Conservation (phyloP, 108 stramenopile genomes). For the Pseudonitzschia delicatissima region DNA sequence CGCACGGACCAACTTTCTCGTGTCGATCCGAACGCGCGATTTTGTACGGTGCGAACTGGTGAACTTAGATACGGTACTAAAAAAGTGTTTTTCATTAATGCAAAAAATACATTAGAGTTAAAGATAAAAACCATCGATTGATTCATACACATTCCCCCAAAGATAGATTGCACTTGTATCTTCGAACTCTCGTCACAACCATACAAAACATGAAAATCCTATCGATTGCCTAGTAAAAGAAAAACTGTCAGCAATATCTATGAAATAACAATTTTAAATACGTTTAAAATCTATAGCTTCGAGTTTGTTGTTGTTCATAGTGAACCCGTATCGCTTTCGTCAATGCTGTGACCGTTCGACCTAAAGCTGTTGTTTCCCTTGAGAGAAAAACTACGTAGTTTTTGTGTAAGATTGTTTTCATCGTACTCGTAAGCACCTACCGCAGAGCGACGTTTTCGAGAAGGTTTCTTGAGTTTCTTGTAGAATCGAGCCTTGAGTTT, state of each 20-base stretch:
- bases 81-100: neutral
- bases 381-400: slow-evolving; percentile 34
- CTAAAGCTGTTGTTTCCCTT: slow-evolving; percentile 12
- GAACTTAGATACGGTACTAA: too few species aligned
- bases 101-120: neutral
- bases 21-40: neutral
- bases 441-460: neutral
- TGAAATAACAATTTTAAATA: too few species aligned
- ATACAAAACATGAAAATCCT: too few species aligned
- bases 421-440: neutral
- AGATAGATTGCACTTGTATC: too few species aligned
- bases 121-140: too few species aligned
- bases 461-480: slow-evolving; percentile 21
- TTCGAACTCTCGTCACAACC: too few species aligned
- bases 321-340: neutral
- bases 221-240: too few species aligned
- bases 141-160: too few species aligned
- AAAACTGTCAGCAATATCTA: too few species aligned
- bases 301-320: too few species aligned
- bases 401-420: neutral
- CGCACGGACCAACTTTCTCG: neutral
- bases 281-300: too few species aligned
- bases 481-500: slow-evolving; percentile 24
- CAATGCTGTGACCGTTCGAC: neutral
- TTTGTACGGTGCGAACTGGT: neutral